Conservation (phyloP, 2,329 filamentous ascomycete genomes). For the Arthrobotrys sphaeroides region DNA sequence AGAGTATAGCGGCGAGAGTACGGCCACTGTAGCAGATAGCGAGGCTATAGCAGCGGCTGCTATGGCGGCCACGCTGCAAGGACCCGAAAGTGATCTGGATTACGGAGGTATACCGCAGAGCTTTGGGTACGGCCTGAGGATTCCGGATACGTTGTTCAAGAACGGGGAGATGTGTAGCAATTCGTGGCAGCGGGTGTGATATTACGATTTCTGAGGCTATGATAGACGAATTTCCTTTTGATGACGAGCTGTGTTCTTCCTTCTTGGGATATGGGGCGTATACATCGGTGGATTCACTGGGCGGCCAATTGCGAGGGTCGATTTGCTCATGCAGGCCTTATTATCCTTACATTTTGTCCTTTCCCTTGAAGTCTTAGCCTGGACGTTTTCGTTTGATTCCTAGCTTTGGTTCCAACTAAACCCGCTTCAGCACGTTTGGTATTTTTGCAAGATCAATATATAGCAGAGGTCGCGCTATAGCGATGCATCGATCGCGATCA, state of each 20-base stretch:
- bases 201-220: too few species aligned
- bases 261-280: constrained; percentile 7
- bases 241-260: not conserved
- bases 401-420: too few species aligned
- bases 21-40: not conserved
- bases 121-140: constrained; percentile 37
- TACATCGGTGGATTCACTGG: not conserved
- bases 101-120: constrained; percentile 35
- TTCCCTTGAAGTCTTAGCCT: too few species aligned
- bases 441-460: too few species aligned
- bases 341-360: not conserved
- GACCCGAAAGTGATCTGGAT: not conserved
- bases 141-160: constrained; percentile 46
- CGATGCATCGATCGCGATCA: too few species aligned
- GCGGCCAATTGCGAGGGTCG: not conserved
- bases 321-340: not conserved
- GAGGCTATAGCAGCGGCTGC: not conserved
- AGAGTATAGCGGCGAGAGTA: constrained; percentile 8
- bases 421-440: too few species aligned
- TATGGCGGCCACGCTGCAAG: not conserved
- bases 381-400: too few species aligned
- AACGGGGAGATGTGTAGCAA: constrained; percentile 48
- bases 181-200: constrained; percentile 40
- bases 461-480: too few species aligned
- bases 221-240: not conserved